Evolutionary conservation across 2,329 filamentous ascomycete species (phyloP).

Genomic region (Pseudocercospora fuligena): DNA sequence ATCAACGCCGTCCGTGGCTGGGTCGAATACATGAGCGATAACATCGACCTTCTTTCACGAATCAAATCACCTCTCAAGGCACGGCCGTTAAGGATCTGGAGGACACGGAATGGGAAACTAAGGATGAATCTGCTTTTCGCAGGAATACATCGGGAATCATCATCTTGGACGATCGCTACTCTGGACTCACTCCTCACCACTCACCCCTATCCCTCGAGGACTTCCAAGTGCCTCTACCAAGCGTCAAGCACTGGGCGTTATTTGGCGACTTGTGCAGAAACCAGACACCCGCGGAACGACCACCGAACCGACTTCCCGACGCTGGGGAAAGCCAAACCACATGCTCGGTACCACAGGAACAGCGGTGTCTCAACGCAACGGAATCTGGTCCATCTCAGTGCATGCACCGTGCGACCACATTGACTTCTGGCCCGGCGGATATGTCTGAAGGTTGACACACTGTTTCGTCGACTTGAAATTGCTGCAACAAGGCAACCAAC

Average conservation of each 20-base stretch:
- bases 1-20: constrained; percentile 15
- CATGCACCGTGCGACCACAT: constrained; percentile 5
- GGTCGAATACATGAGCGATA: constrained; percentile 10
- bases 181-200: background rate
- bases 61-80: background rate
- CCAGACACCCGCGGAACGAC: constrained; percentile 3
- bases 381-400: background rate
- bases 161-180: background rate
- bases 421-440: background rate
- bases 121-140: background rate
- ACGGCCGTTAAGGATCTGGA: background rate
- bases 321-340: constrained; percentile 1
- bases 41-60: background rate
- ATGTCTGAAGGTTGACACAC: background rate
- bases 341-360: background rate
- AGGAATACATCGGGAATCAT: background rate
- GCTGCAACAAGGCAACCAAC: background rate
- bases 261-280: background rate
- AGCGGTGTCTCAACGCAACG: constrained; percentile 6
- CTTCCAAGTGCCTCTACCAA: background rate
- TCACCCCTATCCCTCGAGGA: background rate
- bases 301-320: background rate
- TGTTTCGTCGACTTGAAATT: background rate
- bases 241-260: background rate
- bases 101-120: background rate